A percentile compares a stretch with the other conserved stretches of the same genome.
Conservation (phyloP, 2,329 filamentous ascomycete species). For the Tolypocladium paradoxum region DNA sequence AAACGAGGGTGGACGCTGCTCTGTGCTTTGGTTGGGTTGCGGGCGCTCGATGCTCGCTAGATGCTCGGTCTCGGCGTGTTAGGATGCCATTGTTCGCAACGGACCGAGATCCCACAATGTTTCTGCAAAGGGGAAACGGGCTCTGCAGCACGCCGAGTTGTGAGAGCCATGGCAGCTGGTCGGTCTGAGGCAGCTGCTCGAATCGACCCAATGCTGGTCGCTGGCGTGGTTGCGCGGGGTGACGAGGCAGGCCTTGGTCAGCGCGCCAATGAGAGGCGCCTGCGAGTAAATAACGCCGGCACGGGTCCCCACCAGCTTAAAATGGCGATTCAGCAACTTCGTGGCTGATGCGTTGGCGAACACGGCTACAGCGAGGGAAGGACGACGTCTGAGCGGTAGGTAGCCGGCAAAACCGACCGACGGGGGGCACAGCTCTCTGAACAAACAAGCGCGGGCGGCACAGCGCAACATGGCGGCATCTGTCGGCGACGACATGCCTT, state of each 20-base stretch:
- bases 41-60: background rate
- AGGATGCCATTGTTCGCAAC: background rate
- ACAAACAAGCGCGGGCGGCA: too few relatives aligned
- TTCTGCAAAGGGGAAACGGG: background rate
- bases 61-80: background rate
- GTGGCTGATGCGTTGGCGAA: too few relatives aligned
- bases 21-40: background rate
- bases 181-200: background rate
- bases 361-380: too few relatives aligned
- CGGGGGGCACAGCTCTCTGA: too few relatives aligned
- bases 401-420: too few relatives aligned
- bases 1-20: background rate
- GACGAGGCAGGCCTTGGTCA: slow-evolving; percentile 1
- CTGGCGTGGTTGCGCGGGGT: slow-evolving; percentile 3
- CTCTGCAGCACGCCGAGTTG: background rate
- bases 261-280: background rate
- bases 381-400: too few relatives aligned
- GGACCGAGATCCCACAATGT: background rate
- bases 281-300: too few relatives aligned
- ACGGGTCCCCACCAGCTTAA: background rate
- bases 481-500: too few relatives aligned
- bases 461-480: too few relatives aligned
- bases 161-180: background rate
- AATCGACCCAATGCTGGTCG: background rate
- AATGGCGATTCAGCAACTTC: background rate